Evolutionary conservation across 1,284 basidiomycete genomes (phyloP).

Genomic region (Phellinidium pouzarii): DNA sequence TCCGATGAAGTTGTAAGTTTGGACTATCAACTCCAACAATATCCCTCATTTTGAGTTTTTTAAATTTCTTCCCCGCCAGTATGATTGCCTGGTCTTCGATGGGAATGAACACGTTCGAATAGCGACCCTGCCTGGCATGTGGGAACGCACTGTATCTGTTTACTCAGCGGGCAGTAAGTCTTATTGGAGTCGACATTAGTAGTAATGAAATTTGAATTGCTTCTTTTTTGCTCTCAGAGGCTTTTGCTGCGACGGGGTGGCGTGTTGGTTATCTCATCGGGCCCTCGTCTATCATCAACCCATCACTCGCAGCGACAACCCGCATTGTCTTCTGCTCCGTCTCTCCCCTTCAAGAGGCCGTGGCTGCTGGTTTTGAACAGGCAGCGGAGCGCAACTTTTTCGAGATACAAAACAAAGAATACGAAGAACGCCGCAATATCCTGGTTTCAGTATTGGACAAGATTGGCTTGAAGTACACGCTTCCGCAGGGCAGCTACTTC

Average conservation of each 20-base stretch:
- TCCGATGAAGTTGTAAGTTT: slow-evolving; percentile 88
- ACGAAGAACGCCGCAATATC: slow-evolving; percentile 72
- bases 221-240: slow-evolving; percentile 51
- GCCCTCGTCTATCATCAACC: slow-evolving; percentile 74
- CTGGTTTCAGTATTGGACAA: slow-evolving; percentile 77
- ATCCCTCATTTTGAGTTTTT: slow-evolving; percentile 13
- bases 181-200: neutral
- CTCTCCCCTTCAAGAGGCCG: slow-evolving; percentile 88
- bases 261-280: slow-evolving; percentile 95
- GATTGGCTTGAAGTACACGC: slow-evolving; percentile 81
- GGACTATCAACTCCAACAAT: neutral
- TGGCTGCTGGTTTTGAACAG: slow-evolving; percentile 79
- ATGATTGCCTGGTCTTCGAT: slow-evolving; percentile 92
- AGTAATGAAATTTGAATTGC: slow-evolving; percentile 7
- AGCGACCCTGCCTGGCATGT: slow-evolving; percentile 94
- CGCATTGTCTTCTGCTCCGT: slow-evolving; percentile 95
- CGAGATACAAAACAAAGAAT: slow-evolving; percentile 71
- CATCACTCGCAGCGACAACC: slow-evolving; percentile 85
- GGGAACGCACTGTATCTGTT: slow-evolving; percentile 87
- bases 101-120: slow-evolving; percentile 86
- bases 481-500: slow-evolving; percentile 88
- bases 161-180: slow-evolving; percentile 70
- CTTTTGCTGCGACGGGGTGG: slow-evolving; percentile 99
- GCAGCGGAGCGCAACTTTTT: slow-evolving; percentile 75
- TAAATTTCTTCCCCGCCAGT: slow-evolving; percentile 53